Base-by-base conservation (phyloP, 1,284 basidiomycete genomes). In the Rhodotorula sp. region DNA sequence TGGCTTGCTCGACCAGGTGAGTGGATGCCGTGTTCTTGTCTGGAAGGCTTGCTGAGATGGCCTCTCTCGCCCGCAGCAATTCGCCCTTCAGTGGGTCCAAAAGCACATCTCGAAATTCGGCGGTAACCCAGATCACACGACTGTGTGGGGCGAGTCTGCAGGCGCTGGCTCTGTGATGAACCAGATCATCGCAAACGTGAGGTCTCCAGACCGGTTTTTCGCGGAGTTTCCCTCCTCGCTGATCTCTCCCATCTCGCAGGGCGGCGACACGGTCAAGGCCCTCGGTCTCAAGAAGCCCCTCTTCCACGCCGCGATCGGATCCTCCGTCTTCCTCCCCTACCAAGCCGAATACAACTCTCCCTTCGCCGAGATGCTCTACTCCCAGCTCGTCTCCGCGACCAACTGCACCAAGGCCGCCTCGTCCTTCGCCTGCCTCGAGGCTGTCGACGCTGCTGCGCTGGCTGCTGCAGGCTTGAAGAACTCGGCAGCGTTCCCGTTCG, bases 1-100 rank as follows among this genome's bases (percentile, higher is more conserved):
- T 4, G 57, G 57, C 17, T 29, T 59, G 44, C 57, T 47, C 20
- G 57, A 59, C 46, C 57, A 59, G 55, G 55, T 57, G 22, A 32
- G 54, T 20, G 11, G 15, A 20, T 53, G 8, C 13, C 32, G 29
- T 53, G 19, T 53, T 17, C n/a, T n/a, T n/a, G n/a, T n/a, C n/a
- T n/a, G n/a, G n/a, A n/a, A n/a, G n/a, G n/a, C n/a, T 13, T 27
- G 24, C 15, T n/a, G 24, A 51, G 5, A 22, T 9, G 48, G 22
- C 11, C 34, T 56, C 24, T 19, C 34, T 13, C 34, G 34, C 22
- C 24, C 24, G 57, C 44, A 58, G 34, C 32, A 51, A 51, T 34
- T 27, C 34, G 59, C 32, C 1, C 34, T 60, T 7, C 48, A 39
- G 22, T 60, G 59, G 59, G 48, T 60, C 11, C 59, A 60, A 17